Evolutionary conservation across 2,329 filamentous ascomycete species (phyloP).

Genomic region (Clarireedia hainanense): DNA sequence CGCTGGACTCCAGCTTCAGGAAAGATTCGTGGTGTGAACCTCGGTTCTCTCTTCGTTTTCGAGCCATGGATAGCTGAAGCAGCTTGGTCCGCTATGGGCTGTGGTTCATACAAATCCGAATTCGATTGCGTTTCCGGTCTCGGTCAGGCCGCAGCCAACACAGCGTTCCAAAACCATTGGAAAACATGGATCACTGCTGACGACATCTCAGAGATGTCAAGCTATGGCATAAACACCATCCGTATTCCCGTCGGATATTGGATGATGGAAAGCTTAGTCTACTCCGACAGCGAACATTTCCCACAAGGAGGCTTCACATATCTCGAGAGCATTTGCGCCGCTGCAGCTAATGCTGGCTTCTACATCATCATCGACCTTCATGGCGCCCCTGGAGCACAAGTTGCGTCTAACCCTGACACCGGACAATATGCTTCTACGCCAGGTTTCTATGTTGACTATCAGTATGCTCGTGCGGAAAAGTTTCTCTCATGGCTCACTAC

Average conservation of each 20-base stretch:
- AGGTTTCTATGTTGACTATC: slow-evolving; percentile 48
- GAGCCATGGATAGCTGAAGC: slow-evolving; percentile 39
- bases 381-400: slow-evolving; percentile 39
- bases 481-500: slow-evolving; percentile 50
- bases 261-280: slow-evolving; percentile 39
- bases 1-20: slow-evolving; percentile 11
- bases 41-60: slow-evolving; percentile 40
- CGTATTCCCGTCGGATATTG: slow-evolving; percentile 44
- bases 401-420: slow-evolving; percentile 34
- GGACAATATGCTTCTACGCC: slow-evolving; percentile 24
- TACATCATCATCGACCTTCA: slow-evolving; percentile 45
- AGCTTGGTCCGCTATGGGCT: slow-evolving; percentile 39
- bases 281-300: slow-evolving; percentile 36
- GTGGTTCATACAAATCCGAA: slow-evolving; percentile 33
- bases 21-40: slow-evolving; percentile 42
- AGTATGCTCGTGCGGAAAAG: slow-evolving; percentile 45
- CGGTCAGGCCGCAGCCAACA: slow-evolving; percentile 37
- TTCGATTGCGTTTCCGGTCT: slow-evolving; percentile 40
- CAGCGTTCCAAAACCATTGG: slow-evolving; percentile 39
- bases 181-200: slow-evolving; percentile 38
- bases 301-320: slow-evolving; percentile 38
- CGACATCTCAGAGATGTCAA: slow-evolving; percentile 38
- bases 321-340: slow-evolving; percentile 36
- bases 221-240: slow-evolving; percentile 40
- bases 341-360: slow-evolving; percentile 36